phyloP scores from a whole-genome alignment of 805 yeast species.

The Zygosaccharomyces rouxii region DNA sequence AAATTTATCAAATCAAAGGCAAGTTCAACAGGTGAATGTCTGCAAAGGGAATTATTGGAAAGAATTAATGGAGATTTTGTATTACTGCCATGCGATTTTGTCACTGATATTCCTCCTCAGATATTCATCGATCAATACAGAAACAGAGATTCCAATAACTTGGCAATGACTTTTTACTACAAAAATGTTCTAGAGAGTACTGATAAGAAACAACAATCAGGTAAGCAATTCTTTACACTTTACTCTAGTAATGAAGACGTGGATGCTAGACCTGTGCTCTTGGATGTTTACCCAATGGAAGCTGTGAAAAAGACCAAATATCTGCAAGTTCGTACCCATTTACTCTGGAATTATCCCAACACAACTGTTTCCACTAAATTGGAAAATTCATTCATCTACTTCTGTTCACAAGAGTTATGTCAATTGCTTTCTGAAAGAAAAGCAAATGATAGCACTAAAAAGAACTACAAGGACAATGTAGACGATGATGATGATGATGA shows the following conservation, averaged over 20 bases:
- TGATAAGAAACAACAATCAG: slow-evolving; percentile 63
- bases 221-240: slow-evolving; percentile 59
- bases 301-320: slow-evolving; percentile 68
- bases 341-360: slow-evolving; percentile 85
- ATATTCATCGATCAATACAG: slow-evolving; percentile 79
- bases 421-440: slow-evolving; percentile 43
- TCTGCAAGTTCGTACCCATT: slow-evolving; percentile 73
- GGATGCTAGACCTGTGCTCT: slow-evolving; percentile 39
- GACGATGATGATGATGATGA: slow-evolving; percentile 11
- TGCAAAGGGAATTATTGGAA: slow-evolving; percentile 45
- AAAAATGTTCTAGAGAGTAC: slow-evolving; percentile 67
- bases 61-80: slow-evolving; percentile 53
- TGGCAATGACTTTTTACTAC: slow-evolving; percentile 76
- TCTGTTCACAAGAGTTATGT: slow-evolving; percentile 53
- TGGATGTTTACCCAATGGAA: slow-evolving; percentile 69
- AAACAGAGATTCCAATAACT: slow-evolving; percentile 58
- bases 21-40: slow-evolving; percentile 58
- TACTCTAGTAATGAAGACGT: slow-evolving; percentile 48
- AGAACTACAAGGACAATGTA: not conserved
- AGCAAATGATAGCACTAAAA: slow-evolving; percentile 6
- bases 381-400: slow-evolving; percentile 68
- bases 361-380: slow-evolving; percentile 71
- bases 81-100: slow-evolving; percentile 89
- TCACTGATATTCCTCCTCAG: slow-evolving; percentile 90
- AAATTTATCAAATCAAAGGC: slow-evolving; percentile 43